Conservation (phyloP, 2,329 filamentous ascomycete genomes). For the Sphaerulina vaccinii region DNA sequence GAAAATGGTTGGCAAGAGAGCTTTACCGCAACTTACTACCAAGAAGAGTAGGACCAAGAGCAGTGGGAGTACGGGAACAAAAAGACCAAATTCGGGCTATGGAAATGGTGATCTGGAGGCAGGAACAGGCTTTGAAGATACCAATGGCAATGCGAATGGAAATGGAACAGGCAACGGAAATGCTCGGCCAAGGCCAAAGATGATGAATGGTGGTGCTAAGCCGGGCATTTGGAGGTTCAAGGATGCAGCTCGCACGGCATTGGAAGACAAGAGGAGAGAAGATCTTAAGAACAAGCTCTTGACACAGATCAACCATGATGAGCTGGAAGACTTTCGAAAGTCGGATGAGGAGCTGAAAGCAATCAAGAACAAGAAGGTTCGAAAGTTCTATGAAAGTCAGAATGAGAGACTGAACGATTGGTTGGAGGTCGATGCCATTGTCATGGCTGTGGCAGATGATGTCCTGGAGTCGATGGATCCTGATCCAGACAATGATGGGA, state of each 20-base stretch:
- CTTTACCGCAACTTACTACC: slow-evolving; percentile 18
- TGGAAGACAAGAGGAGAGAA: slow-evolving; percentile 47
- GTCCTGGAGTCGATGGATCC: slow-evolving; percentile 61
- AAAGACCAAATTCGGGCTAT: not conserved
- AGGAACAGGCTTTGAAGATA: slow-evolving; percentile 13
- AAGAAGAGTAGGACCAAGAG: slow-evolving; percentile 3
- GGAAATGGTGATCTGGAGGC: slow-evolving; percentile 21
- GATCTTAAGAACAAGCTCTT: slow-evolving; percentile 52
- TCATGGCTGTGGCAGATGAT: slow-evolving; percentile 57
- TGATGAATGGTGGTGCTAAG: slow-evolving; percentile 23
- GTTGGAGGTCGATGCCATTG: slow-evolving; percentile 59
- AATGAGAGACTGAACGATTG: slow-evolving; percentile 57
- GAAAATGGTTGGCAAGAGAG: slow-evolving; percentile 34
- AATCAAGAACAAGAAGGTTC: slow-evolving; percentile 55
- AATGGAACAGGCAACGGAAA: slow-evolving; percentile 22
- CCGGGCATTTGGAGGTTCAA: slow-evolving; percentile 44
- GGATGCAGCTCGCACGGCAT: slow-evolving; percentile 49
- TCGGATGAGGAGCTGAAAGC: slow-evolving; percentile 54
- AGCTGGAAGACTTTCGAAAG: slow-evolving; percentile 52
- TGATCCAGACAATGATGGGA: slow-evolving; percentile 57
- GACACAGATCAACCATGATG: slow-evolving; percentile 47
- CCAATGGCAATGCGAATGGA: slow-evolving; percentile 6
- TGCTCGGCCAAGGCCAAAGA: slow-evolving; percentile 8
- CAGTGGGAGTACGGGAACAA: slow-evolving; percentile 9
- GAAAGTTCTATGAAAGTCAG: slow-evolving; percentile 55